Evolutionary conservation across 2,329 filamentous ascomycete species (phyloP).

Genomic region (Penicillium olsonii): DNA sequence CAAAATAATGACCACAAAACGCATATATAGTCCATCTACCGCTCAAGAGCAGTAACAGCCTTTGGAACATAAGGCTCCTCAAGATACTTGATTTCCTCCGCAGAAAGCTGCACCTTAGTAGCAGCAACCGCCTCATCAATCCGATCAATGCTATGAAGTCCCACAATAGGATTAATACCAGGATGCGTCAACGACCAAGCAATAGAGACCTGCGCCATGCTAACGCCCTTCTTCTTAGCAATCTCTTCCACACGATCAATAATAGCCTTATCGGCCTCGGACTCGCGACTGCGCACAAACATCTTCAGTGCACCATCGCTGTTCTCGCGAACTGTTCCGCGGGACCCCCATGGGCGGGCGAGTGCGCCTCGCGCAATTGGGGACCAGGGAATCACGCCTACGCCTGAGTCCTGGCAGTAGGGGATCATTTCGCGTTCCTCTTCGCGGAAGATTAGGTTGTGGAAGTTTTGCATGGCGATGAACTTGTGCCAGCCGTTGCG

Average conservation of each 20-base stretch:
- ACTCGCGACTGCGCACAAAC: conserved; percentile 44
- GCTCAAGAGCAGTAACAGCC: conserved; percentile 30
- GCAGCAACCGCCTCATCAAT: conserved; percentile 62
- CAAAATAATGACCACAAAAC: background rate
- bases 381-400: conserved; percentile 43
- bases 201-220: conserved; percentile 65
- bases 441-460: conserved; percentile 50
- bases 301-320: conserved; percentile 47
- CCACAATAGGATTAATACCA: conserved; percentile 61
- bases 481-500: conserved; percentile 53
- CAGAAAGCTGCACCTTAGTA: conserved; percentile 50
- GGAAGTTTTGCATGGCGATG: conserved; percentile 55
- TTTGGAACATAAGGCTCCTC: conserved; percentile 64
- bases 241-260: conserved; percentile 60
- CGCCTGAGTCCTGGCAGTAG: conserved; percentile 40
- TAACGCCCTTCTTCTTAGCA: conserved; percentile 58
- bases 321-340: conserved; percentile 45
- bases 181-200: conserved; percentile 62
- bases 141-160: conserved; percentile 59
- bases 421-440: conserved; percentile 52
- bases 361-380: conserved; percentile 49
- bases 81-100: conserved; percentile 62
- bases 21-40: conserved; percentile 16
- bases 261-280: conserved; percentile 54
- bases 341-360: conserved; percentile 47